These are phyloP conservation scores for Arbutus unedo DNA, from an alignment of 148 eudicot genomes.

Conservation along the genomic window DNA sequence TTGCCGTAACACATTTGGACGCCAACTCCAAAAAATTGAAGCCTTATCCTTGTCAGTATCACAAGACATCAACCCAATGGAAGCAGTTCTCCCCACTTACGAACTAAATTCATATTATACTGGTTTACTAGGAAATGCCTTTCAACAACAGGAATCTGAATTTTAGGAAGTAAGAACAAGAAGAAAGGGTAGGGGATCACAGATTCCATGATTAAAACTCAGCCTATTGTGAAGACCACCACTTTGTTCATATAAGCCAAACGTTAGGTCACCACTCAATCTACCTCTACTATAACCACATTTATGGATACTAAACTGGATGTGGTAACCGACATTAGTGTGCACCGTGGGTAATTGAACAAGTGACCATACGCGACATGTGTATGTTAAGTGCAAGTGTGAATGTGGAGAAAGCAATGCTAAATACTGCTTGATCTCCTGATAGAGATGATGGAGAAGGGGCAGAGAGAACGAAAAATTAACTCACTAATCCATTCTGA, in stretches of 20 bases:
- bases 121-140: no score
- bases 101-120: neutral
- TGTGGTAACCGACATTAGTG: neutral
- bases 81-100: neutral
- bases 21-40: neutral
- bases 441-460: no score
- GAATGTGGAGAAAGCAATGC: neutral
- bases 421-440: neutral
- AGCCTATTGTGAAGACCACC: neutral
- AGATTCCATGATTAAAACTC: neutral
- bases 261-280: neutral
- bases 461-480: neutral
- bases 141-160: neutral
- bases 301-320: neutral
- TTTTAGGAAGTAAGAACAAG: neutral
- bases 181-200: neutral
- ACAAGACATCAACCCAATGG: neutral
- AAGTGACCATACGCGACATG: neutral
- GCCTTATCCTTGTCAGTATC: neutral
- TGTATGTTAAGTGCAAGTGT: neutral
- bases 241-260: neutral
- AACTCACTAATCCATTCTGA: neutral
- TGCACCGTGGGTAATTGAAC: neutral
- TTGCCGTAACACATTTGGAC: neutral
- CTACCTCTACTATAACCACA: neutral